Base-by-base conservation (phyloP, 805 yeast genomes). In the Suhomyces prunicola region DNA sequence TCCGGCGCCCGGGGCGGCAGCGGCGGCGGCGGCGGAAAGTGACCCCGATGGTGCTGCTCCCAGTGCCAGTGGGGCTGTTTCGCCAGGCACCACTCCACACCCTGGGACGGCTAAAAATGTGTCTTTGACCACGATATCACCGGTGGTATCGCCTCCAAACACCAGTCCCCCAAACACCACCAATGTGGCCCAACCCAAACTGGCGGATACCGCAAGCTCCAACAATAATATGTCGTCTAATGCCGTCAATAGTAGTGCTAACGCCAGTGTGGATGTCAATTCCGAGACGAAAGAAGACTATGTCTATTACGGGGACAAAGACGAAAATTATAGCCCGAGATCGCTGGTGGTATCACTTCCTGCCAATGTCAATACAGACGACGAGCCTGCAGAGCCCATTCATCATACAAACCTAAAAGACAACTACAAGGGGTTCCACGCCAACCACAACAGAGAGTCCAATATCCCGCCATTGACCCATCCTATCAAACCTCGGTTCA, bases 401-500 rank as follows among this genome's bases (percentile, higher is more conserved):
- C 22, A 36, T 15, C 19, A 36, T 4, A 24, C 54, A 15, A 55
- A 50, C 36, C 41, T 62, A 35, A 60, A 56, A 36, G 66, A 59
- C 31, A 62, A 69, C 51, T 75, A 75, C 57, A 65, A 68, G 42
- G 80, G 80, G 5, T 74, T 76, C 61, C 80, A 76, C 56, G 67
- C 69, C 12, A 66, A 65, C 44, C 66, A 59, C 46, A 57, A 64
- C 45, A 63, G 68, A 17, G 69, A 67, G 7, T 64, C 66, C 22
- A 71, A 72, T 15, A 62, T 73, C 2, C 83, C 84, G 0, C 83
- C 84, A 3, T 68, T 78, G 45, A 57, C 67, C 22, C 79, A 74
- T n/a, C 83, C 83, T 1, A 74, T 80, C 27, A 79, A 78, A 55
- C 83, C 83, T 0, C 69, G 71, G 44, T 71, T 73, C 60, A 69